phyloP scores from a whole-genome alignment of 148 eudicot genomes.

The Dysphania ambrosioides region DNA sequence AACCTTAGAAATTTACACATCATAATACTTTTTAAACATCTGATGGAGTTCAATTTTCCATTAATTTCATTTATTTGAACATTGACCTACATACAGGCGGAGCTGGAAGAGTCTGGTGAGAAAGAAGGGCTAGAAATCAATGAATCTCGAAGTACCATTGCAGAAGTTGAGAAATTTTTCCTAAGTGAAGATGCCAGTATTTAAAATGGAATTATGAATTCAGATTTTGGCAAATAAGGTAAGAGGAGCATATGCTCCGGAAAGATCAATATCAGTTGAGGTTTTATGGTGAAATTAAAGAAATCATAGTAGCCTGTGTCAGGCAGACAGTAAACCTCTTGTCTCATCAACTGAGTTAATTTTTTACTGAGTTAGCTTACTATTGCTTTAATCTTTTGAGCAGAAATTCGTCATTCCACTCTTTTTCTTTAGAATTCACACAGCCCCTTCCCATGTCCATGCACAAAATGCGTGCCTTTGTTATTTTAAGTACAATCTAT shows the following conservation, averaged over 20 bases:
- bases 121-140: slow-evolving; percentile 64
- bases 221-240: neutral
- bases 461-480: neutral
- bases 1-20: neutral
- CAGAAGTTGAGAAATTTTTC: slow-evolving; percentile 59
- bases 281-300: neutral
- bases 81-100: slow-evolving; percentile 24
- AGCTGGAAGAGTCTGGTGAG: slow-evolving; percentile 53
- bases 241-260: neutral
- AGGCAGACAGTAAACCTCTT: neutral
- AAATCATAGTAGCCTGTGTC: neutral
- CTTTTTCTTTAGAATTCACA: neutral
- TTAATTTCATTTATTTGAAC: neutral
- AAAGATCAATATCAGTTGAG: neutral
- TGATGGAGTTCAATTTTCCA: neutral
- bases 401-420: too few species aligned
- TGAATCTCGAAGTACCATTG: slow-evolving; percentile 59
- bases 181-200: slow-evolving; percentile 47
- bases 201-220: neutral
- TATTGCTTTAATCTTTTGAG: too few species aligned
- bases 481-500: neutral
- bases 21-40: too few species aligned
- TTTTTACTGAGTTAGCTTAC: too few species aligned
- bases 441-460: too few species aligned
- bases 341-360: too few species aligned